Conservation (phyloP, 75 land plant genomes). For the Pinus tabuliformis region DNA sequence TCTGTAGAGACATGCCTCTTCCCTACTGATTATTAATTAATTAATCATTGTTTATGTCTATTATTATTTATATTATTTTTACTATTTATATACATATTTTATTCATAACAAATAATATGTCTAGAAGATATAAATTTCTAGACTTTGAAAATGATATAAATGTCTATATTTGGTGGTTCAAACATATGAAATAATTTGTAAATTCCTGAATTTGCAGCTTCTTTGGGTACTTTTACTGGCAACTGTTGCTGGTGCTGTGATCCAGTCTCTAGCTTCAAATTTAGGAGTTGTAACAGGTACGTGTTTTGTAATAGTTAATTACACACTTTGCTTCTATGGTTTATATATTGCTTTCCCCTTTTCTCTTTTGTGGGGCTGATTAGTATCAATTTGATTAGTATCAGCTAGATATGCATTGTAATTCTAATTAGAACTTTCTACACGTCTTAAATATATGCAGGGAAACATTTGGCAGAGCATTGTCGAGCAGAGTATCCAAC, state of each 20-base stretch:
- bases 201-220: constrained; percentile 19
- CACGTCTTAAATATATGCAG: not conserved
- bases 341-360: not conserved
- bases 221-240: constrained; percentile 28
- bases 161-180: too few species aligned
- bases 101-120: too few species aligned
- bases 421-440: not conserved
- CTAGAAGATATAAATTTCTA: too few species aligned
- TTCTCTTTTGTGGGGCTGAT: not conserved
- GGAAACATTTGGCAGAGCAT: constrained; percentile 38
- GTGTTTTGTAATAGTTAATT: not conserved
- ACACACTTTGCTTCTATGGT: not conserved
- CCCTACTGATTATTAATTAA: too few species aligned
- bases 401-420: not conserved
- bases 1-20: too few species aligned
- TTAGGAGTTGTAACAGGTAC: constrained; percentile 27
- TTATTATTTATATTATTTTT: too few species aligned
- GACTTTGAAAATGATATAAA: too few species aligned
- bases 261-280: constrained; percentile 27
- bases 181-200: too few species aligned
- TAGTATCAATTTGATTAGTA: not conserved
- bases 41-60: too few species aligned
- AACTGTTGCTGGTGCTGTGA: constrained; percentile 19
- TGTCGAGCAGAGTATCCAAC: constrained; percentile 43
- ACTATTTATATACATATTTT: too few species aligned